phyloP scores from a whole-genome alignment of 2,329 filamentous ascomycete species.

The Canariomyces notabilis region DNA sequence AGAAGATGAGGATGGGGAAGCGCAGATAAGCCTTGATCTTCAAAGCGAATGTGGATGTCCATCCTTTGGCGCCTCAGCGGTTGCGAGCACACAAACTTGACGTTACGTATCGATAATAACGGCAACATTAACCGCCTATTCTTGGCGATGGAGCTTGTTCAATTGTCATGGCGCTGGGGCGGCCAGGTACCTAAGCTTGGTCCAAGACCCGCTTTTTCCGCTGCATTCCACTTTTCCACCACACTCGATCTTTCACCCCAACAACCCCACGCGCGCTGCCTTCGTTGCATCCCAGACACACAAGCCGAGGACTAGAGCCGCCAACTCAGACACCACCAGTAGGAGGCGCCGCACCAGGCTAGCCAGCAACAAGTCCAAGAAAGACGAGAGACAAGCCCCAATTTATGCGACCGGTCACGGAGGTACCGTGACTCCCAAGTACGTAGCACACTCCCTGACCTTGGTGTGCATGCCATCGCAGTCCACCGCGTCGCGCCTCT shows the following conservation, averaged over 20 bases:
- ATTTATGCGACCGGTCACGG: conserved; percentile 5
- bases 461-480: conserved; percentile 11
- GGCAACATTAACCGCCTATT: neutral
- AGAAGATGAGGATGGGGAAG: neutral
- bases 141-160: conserved; percentile 25
- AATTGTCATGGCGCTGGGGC: conserved; percentile 19
- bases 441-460: conserved; percentile 17
- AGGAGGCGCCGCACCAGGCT: conserved; percentile 3
- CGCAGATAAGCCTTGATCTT: too few relatives aligned
- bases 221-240: conserved; percentile 25
- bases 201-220: conserved; percentile 26
- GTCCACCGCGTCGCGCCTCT: conserved; percentile 16
- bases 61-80: too few relatives aligned
- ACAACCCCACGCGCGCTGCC: conserved; percentile 25
- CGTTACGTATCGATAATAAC: conserved; percentile 20
- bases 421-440: conserved; percentile 12
- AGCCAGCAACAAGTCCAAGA: neutral
- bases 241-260: conserved; percentile 24
- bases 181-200: conserved; percentile 13
- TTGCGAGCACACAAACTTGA: too few relatives aligned
- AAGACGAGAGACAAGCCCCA: conserved; percentile 7
- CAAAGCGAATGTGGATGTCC: too few relatives aligned
- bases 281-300: conserved; percentile 24
- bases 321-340: conserved; percentile 27
- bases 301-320: conserved; percentile 20